phyloP scores from a whole-genome alignment of 192 early-diverging fungal species.

The Backusella tarrabulga region DNA sequence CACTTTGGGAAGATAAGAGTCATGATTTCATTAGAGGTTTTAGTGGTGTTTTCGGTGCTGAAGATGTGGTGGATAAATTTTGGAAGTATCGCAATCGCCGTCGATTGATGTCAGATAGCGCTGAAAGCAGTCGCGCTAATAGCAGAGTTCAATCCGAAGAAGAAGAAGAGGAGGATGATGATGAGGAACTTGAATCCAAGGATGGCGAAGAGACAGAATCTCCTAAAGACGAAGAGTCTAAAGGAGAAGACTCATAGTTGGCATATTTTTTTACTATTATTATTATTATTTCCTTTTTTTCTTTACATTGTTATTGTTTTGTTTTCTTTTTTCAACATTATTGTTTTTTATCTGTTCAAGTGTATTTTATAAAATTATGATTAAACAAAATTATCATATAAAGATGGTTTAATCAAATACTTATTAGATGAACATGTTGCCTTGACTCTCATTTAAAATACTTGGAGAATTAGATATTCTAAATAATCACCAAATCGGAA shows the following conservation, averaged over 20 bases:
- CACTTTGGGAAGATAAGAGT: conserved; percentile 73
- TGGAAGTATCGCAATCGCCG: conserved; percentile 20
- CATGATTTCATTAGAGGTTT: conserved; percentile 76
- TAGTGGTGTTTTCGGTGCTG: conserved; percentile 62
- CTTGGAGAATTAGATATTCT: too few species aligned
- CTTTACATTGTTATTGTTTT: neutral
- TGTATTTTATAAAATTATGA: neutral
- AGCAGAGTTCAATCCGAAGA: conserved; percentile 16
- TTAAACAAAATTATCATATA: too few species aligned
- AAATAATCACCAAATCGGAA: too few species aligned
- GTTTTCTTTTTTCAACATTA: neutral
- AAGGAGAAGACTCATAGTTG: neutral
- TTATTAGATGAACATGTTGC: too few species aligned
- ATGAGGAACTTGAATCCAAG: neutral
- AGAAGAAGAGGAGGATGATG: conserved; percentile 9
- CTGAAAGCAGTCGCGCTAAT: conserved; percentile 6
- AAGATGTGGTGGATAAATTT: conserved; percentile 47
- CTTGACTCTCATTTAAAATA: too few species aligned
- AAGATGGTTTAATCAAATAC: too few species aligned
- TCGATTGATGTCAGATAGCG: conserved; percentile 5
- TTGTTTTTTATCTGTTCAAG: neutral
- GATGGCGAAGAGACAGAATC: neutral
- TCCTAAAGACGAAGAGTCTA: neutral
- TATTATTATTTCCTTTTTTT: neutral
- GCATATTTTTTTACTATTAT: neutral